Evolutionary conservation across 164 flowering plant genomes (phyloP).

Genomic region (Magnolia sinica): DNA sequence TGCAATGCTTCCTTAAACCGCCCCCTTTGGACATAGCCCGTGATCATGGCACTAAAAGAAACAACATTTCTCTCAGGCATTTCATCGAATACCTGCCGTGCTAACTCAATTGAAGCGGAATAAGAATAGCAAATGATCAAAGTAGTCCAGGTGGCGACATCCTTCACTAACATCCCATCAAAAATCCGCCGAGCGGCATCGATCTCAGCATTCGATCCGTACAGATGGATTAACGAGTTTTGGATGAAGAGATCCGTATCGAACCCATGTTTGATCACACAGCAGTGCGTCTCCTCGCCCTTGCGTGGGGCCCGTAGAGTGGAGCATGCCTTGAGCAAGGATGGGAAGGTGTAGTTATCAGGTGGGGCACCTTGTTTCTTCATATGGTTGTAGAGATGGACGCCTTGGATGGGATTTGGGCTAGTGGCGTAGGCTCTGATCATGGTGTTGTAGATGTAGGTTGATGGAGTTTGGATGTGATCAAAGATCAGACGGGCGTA

Average conservation of each 20-base stretch:
- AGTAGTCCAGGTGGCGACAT: constrained; percentile 35
- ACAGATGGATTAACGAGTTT: constrained; percentile 29
- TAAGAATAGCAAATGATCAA: constrained; percentile 17
- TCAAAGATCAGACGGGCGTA: constrained; percentile 21
- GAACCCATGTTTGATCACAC: constrained; percentile 22
- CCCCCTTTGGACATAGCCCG: constrained; percentile 24
- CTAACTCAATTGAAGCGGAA: constrained; percentile 16
- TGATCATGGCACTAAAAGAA: constrained; percentile 38
- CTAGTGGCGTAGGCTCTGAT: constrained; percentile 20
- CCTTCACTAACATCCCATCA: constrained; percentile 18
- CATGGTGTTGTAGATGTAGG: constrained; percentile 29
- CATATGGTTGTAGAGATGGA: constrained; percentile 24
- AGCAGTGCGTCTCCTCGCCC: constrained; percentile 27
- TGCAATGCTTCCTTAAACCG: constrained; percentile 29
- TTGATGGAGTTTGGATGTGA: constrained; percentile 20
- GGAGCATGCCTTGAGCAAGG: constrained; percentile 33
- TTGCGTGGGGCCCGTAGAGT: constrained; percentile 6
- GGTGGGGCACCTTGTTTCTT: constrained; percentile 14
- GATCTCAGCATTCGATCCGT: constrained; percentile 16
- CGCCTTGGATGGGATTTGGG: constrained; percentile 17
- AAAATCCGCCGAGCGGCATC: constrained; percentile 17
- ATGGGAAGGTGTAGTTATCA: constrained; percentile 31
- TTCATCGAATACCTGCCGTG: constrained; percentile 27
- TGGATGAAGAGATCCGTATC: constrained; percentile 21
- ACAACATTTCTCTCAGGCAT: constrained; percentile 39